Evolutionary conservation across 202 grass and related monocot species (phyloP).

Genomic region (Dendrocalamus latiflorus): DNA sequence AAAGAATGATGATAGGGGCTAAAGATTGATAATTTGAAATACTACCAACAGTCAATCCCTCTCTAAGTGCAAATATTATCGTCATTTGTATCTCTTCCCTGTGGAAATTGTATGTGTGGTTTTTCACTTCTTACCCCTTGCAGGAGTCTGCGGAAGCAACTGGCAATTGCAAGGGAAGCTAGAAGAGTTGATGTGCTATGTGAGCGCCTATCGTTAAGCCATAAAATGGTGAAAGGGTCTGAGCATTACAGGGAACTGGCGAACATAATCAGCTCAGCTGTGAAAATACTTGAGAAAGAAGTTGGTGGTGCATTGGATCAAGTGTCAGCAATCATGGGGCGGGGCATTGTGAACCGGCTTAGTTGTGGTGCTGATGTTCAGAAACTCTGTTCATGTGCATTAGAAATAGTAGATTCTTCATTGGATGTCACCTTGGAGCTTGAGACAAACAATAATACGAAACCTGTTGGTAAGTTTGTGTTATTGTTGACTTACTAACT

Average conservation of each 20-base stretch:
- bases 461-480: slow-evolving; percentile 33
- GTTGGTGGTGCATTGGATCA: slow-evolving; percentile 66
- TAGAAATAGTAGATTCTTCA: slow-evolving; percentile 61
- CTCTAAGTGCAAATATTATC: background rate
- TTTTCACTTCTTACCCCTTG: slow-evolving; percentile 4
- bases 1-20: background rate
- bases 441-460: slow-evolving; percentile 20
- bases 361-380: slow-evolving; percentile 72
- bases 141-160: slow-evolving; percentile 79
- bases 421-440: slow-evolving; percentile 34
- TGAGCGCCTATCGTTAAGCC: slow-evolving; percentile 61
- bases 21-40: background rate
- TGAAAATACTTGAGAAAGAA: slow-evolving; percentile 70
- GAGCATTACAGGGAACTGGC: slow-evolving; percentile 56
- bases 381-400: slow-evolving; percentile 60
- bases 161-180: slow-evolving; percentile 58
- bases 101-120: background rate
- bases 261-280: slow-evolving; percentile 50
- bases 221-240: slow-evolving; percentile 77
- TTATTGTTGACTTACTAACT: background rate
- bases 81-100: background rate
- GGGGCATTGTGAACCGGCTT: slow-evolving; percentile 74
- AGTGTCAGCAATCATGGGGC: slow-evolving; percentile 53
- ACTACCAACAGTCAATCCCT: background rate
- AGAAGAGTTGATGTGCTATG: slow-evolving; percentile 86